These are phyloP conservation scores for Maudiozyma saulgeensis DNA, from an alignment of 805 yeast genomes.

Conservation along the genomic window DNA sequence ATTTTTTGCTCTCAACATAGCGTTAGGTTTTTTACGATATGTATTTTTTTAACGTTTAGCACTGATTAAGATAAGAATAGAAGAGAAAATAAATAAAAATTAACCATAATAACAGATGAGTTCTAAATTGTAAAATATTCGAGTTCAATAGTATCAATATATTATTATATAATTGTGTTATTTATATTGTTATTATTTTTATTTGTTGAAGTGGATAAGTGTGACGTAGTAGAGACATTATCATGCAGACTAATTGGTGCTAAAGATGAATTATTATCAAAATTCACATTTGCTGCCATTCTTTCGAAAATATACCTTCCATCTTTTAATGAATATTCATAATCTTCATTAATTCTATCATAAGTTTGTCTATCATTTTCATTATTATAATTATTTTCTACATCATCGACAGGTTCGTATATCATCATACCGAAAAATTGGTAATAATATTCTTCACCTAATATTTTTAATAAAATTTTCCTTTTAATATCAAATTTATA, in stretches of 20 bases:
- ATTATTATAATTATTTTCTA: background rate
- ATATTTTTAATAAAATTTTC: conserved; percentile 19
- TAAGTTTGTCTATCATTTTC: conserved; percentile 8
- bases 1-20: too few species aligned
- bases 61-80: too few species aligned
- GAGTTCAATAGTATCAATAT: too few species aligned
- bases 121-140: too few species aligned
- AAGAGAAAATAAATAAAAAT: too few species aligned
- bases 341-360: conserved; percentile 35
- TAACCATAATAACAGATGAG: too few species aligned
- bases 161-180: background rate
- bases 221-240: background rate
- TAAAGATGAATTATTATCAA: conserved; percentile 2
- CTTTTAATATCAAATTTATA: conserved; percentile 24
- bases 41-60: too few species aligned
- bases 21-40: too few species aligned
- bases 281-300: conserved; percentile 18
- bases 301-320: conserved; percentile 27
- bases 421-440: conserved; percentile 28
- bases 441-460: conserved; percentile 28
- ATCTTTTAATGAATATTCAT: conserved; percentile 28
- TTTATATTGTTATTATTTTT: background rate
- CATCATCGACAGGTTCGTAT: conserved; percentile 16
- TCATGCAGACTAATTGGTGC: conserved; percentile 1
- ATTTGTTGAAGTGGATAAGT: background rate